Evolutionary conservation across 2,329 filamentous ascomycete genomes (phyloP).

Genomic region (Clonostachys solani): DNA sequence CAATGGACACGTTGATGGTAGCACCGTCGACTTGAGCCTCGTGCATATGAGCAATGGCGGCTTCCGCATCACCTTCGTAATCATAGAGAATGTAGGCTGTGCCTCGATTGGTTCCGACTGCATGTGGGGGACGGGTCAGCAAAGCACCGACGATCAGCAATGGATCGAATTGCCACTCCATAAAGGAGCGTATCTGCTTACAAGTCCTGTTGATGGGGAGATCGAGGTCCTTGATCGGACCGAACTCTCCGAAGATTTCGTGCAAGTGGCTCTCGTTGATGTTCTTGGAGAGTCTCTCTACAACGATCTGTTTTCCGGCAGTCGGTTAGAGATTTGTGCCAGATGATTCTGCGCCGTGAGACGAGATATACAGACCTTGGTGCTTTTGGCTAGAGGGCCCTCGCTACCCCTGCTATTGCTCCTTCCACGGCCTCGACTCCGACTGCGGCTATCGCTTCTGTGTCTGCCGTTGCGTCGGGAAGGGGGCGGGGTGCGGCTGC

Average conservation of each 20-base stretch:
- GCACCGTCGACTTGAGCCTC: constrained; percentile 90
- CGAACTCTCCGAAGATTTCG: constrained; percentile 91
- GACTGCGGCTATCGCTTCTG: constrained; percentile 19
- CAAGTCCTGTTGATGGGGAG: constrained; percentile 85
- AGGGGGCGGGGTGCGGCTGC: constrained; percentile 10
- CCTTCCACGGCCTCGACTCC: constrained; percentile 22
- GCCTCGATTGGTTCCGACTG: constrained; percentile 85
- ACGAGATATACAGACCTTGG: constrained; percentile 38
- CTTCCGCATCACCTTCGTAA: constrained; percentile 73
- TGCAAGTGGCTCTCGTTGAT: constrained; percentile 82
- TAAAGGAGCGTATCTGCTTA: constrained; percentile 34
- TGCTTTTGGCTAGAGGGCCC: constrained; percentile 37
- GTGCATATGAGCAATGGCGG: constrained; percentile 94
- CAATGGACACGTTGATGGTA: constrained; percentile 81
- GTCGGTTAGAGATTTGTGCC: neutral
- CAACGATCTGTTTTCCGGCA: constrained; percentile 66
- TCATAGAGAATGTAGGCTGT: constrained; percentile 89
- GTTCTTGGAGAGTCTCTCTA: constrained; percentile 94
- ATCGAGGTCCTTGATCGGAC: constrained; percentile 80
- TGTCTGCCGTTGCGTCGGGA: constrained; percentile 25
- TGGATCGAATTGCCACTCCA: neutral
- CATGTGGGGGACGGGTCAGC: constrained; percentile 6
- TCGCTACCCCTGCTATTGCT: constrained; percentile 29
- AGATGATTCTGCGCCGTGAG: neutral
- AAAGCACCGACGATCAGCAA: neutral